These are phyloP conservation scores for Haplographium delicatum DNA, from an alignment of 495 filamentous ascomycete genomes.

Conservation along the genomic window DNA sequence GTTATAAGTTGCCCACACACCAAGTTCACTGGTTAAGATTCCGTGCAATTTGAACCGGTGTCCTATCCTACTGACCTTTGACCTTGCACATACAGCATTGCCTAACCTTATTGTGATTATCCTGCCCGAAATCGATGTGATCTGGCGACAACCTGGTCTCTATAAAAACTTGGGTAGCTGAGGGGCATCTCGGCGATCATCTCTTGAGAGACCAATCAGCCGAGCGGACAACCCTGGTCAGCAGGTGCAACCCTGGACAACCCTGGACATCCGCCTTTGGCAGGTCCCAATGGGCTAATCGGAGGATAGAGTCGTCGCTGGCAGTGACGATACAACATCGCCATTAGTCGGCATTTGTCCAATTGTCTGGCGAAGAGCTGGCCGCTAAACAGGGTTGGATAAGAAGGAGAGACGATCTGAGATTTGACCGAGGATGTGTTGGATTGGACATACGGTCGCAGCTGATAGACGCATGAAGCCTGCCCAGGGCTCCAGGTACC, in stretches of 20 bases:
- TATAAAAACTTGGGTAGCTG: neutral
- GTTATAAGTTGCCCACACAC: neutral
- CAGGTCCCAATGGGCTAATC: neutral
- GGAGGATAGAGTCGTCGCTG: neutral
- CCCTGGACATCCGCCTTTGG: neutral
- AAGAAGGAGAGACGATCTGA: neutral
- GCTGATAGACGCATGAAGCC: constrained; percentile 6
- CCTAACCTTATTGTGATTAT: constrained; percentile 7
- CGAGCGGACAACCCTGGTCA: neutral
- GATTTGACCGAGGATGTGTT: neutral
- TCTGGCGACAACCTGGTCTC: neutral
- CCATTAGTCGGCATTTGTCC: neutral
- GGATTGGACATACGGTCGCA: neutral
- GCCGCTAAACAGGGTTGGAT: neutral
- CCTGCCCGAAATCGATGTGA: neutral
- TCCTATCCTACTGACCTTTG: constrained; percentile 7
- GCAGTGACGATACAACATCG: neutral
- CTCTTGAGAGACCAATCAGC: neutral
- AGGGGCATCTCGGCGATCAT: constrained; percentile 4
- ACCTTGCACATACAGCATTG: constrained; percentile 10
- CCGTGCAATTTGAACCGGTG: constrained; percentile 3
- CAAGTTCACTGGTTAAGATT: neutral
- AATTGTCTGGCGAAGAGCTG: neutral
- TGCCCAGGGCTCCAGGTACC: no score
- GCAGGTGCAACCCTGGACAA: neutral